A percentile compares a stretch with the other conserved stretches of the same genome.
Evolutionary conservation across 2,329 filamentous ascomycete species (phyloP).

Genomic region (Fusarium longipes): DNA sequence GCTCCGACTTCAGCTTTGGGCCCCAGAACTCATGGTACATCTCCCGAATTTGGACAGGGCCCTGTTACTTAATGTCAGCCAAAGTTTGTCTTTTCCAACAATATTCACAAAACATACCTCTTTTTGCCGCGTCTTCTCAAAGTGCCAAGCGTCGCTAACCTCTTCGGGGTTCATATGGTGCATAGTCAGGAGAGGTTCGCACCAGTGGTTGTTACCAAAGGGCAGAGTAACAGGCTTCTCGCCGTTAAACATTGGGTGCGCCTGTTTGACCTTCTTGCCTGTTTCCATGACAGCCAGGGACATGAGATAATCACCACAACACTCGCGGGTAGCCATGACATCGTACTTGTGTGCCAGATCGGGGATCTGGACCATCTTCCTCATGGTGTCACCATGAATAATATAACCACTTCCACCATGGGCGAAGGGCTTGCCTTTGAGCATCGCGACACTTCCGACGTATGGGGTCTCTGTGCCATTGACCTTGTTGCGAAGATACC

Average conservation of each 20-base stretch:
- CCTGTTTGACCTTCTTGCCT: slow-evolving; percentile 56
- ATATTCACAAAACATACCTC: slow-evolving; percentile 49
- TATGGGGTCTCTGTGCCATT: slow-evolving; percentile 60
- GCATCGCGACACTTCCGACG: slow-evolving; percentile 62
- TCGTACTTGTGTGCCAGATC: slow-evolving; percentile 61
- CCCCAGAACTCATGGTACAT: slow-evolving; percentile 62
- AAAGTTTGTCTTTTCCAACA: slow-evolving; percentile 7
- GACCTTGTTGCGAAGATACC: slow-evolving; percentile 59
- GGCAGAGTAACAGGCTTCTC: slow-evolving; percentile 65
- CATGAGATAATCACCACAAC: slow-evolving; percentile 65
- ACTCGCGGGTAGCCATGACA: slow-evolving; percentile 55
- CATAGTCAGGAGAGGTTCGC: slow-evolving; percentile 68
- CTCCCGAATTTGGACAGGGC: slow-evolving; percentile 59
- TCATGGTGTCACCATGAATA: slow-evolving; percentile 64
- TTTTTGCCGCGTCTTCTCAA: slow-evolving; percentile 61
- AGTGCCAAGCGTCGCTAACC: slow-evolving; percentile 64
- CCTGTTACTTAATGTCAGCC: slow-evolving; percentile 46
- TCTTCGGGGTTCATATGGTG: slow-evolving; percentile 66
- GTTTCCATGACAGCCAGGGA: slow-evolving; percentile 60
- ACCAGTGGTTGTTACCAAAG: slow-evolving; percentile 63
- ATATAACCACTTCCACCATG: slow-evolving; percentile 70
- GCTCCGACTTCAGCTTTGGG: slow-evolving; percentile 55
- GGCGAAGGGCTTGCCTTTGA: slow-evolving; percentile 60
- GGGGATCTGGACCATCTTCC: slow-evolving; percentile 58
- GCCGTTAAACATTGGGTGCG: slow-evolving; percentile 66